Evolutionary conservation across 768 basidiomycete species (phyloP), one percentile per base, ranked within the genome.

Genomic region (Rhizopogon rudus): DNA sequence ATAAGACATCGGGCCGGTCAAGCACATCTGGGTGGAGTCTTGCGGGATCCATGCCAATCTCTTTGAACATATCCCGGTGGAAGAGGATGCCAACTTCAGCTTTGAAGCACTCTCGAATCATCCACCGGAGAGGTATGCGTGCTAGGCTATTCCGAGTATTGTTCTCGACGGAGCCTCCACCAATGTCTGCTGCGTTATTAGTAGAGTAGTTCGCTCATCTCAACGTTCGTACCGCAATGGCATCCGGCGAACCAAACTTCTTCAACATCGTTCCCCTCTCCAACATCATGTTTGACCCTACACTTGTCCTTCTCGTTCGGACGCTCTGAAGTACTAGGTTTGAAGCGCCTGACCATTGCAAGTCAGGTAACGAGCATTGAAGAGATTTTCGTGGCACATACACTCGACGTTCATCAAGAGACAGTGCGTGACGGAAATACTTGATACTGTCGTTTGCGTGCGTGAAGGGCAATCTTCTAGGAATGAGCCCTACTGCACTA

Each of bases 241-340:
- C 78, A 81, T 0, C 89, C 89, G 3, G 87, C 68, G 60, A 91
- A 92, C 89, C 90, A 91, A 1, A 92, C 90, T 59, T 92, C 88
- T 46, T 81, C 76, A 3, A 88, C 81, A 25, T 25, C 25, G 25
- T 25, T 25, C 25, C 25, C 25, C 25, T 25, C 3, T 25, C 25
- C 25, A 25, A 25, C 25, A 25, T 25, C 25, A 25, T 25, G 55
- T 90, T 71, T 0, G 88, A 90, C 50, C 65, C 45, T n/a, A 66
- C 61, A 22, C 8, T 63, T 49, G 35, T 84, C 78, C 0, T 73
- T 63, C 0, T 70, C 63, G 0, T 74, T 76, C 2, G 78, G 66
- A 2, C 78, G 70, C 51, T 77, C 73, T 61, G 52, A 31, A 53
- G 53, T 61, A 25, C 25, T 68, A 3, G 67, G 56, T 51, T 68